Evolutionary conservation across 2,329 filamentous ascomycete species (phyloP), one percentile per base, ranked within the genome.

Genomic region (Calonectria hongkongensis): DNA sequence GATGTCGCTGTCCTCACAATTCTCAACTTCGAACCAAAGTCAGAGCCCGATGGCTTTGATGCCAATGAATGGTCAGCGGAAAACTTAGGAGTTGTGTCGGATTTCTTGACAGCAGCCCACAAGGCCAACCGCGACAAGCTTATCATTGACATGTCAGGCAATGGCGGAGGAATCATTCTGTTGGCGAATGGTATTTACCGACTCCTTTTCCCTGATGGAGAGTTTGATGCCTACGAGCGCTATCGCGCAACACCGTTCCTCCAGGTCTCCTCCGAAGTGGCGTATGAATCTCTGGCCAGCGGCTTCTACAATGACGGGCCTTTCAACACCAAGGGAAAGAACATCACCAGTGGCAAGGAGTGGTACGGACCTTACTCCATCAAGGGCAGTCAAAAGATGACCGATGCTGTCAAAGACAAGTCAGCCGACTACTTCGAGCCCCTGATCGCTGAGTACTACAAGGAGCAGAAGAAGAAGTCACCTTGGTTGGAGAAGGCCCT

Each of bases 131-230:
- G 71, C 7, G 71, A 68, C 28, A 92, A 90, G 79, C 84, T 94
- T 6, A 86, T 94, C 36, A 89, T 94, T 71, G 93, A 94, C 74
- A 79, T 94, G 8, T 87, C 89, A 4, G 86, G 84, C 2, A 94
- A 94, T 74, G 85, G 85, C 0, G 92, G 92, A 47, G 92, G 92
- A 1, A 81, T 82, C 54, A 79, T 90, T 16, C 76, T 84, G 9
- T 84, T 86, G 9, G 88, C 86, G 2, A 86, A 85, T 54, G 86
- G 88, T 51, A 76, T 88, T 0, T 92, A 92, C 78, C 82, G 82
- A 10, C 79, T 85, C 33, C 79, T 85, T 10, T 84, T 84, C 63
- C 83, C 83, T 2, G 16, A 50, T 51, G 66, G 66, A 50, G 41
- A 62, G 15, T 62, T 68, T 15, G 36, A 28, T 21, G 45, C 43